These are phyloP conservation scores for Capsicum rhomboideum DNA, from an alignment of 257 asterid species.

Conservation along the genomic window DNA sequence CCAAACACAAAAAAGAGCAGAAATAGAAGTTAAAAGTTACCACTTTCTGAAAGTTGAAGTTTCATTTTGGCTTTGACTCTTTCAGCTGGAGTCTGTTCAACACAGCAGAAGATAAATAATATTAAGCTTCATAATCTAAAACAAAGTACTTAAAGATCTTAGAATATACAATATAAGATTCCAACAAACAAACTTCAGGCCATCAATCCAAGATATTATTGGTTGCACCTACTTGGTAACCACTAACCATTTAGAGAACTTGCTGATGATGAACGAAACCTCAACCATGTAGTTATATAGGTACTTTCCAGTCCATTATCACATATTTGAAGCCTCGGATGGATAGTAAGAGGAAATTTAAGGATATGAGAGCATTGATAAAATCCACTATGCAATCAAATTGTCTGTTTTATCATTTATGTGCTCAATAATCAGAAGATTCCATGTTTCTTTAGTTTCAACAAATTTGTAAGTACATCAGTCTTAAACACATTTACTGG, in stretches of 20 bases:
- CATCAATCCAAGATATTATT: background rate
- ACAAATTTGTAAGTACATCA: background rate
- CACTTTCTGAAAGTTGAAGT: constrained; percentile 82
- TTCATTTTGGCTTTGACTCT: constrained; percentile 94
- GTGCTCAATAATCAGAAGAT: background rate
- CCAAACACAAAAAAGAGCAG: background rate
- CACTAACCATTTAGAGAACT: background rate
- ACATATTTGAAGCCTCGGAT: background rate
- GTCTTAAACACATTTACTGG: background rate
- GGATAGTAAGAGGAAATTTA: background rate
- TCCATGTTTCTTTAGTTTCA: background rate
- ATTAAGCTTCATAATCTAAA: background rate
- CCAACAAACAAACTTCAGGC: background rate
- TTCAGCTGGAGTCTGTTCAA: constrained; percentile 68
- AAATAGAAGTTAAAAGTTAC: constrained; percentile 20
- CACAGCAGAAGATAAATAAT: constrained; percentile 1
- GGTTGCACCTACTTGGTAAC: background rate
- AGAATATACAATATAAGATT: background rate
- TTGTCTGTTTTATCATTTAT: background rate
- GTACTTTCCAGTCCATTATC: background rate
- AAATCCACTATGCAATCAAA: background rate
- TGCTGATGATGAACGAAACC: background rate
- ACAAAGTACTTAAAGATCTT: background rate
- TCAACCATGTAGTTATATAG: background rate
- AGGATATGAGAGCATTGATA: background rate